Conservation (phyloP, 73 alveolate species). For the Paramecium caudatum region DNA sequence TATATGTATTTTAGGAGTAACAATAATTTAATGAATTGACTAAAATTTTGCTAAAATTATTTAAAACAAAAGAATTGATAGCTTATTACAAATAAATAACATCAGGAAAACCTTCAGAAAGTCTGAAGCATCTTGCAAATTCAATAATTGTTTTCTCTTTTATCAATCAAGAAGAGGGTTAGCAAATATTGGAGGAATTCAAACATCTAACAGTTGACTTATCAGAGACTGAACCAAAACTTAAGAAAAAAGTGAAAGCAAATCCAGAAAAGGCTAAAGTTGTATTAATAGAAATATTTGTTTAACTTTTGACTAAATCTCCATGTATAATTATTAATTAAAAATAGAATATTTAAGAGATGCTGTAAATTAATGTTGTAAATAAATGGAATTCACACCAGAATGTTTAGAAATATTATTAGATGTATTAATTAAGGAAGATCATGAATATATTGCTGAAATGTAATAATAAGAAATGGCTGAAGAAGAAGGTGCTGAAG, state of each 20-base stretch:
- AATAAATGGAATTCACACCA: neutral
- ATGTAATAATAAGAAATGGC: conserved; percentile 55
- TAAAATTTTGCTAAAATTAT: neutral
- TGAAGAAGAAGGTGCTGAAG: conserved; percentile 55
- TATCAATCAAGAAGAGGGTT: conserved; percentile 34
- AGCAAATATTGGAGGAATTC: conserved; percentile 40
- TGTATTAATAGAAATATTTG: conserved; percentile 32
- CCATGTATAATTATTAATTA: conserved; percentile 12
- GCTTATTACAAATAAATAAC: neutral
- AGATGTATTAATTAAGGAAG: conserved; percentile 36
- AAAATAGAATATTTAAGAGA: conserved; percentile 37
- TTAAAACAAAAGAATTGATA: neutral
- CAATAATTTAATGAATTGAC: neutral
- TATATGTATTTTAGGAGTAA: neutral
- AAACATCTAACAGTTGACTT: neutral
- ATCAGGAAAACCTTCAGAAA: neutral
- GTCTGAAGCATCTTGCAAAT: neutral
- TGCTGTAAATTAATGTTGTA: conserved; percentile 44
- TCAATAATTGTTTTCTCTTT: neutral
- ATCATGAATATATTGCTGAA: conserved; percentile 31
- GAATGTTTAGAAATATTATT: conserved; percentile 54
- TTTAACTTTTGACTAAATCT: conserved; percentile 62
- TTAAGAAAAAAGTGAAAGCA: conserved; percentile 35
- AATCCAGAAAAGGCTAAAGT: conserved; percentile 36
- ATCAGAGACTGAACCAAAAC: conserved; percentile 12